phyloP scores from a whole-genome alignment of 139 green algal species.

The Chlorella sp. region DNA sequence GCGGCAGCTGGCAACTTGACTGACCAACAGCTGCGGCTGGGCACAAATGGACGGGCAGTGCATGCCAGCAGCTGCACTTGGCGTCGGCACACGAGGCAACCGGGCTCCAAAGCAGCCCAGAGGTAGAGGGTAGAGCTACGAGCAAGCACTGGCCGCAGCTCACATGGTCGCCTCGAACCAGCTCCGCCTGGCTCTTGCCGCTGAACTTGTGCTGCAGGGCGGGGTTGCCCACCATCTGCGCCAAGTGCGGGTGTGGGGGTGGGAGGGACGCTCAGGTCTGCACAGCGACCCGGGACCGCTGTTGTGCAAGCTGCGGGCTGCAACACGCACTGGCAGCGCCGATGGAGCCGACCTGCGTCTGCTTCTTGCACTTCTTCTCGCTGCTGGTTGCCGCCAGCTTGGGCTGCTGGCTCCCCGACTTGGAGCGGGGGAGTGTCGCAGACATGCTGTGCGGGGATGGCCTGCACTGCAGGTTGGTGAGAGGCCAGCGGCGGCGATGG shows the following conservation, averaged over 20 bases:
- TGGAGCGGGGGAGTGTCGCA: background rate
- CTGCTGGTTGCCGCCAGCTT: background rate
- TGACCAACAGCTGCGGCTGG: background rate
- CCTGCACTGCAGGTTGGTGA: too few relatives aligned
- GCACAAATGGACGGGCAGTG: background rate
- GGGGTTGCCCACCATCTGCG: too few relatives aligned
- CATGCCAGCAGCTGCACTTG: background rate
- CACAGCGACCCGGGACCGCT: too few relatives aligned
- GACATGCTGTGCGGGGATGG: background rate
- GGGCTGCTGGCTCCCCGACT: conserved; percentile 3
- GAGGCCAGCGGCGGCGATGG: too few relatives aligned
- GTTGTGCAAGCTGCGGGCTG: too few relatives aligned
- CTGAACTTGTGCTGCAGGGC: conserved; percentile 8
- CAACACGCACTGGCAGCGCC: too few relatives aligned
- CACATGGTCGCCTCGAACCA: background rate
- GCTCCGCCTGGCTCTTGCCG: background rate
- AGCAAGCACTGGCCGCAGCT: background rate
- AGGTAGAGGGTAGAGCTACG: background rate
- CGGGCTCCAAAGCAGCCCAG: too few relatives aligned
- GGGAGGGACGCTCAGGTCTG: too few relatives aligned
- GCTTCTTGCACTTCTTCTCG: background rate
- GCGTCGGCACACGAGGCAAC: too few relatives aligned
- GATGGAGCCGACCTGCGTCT: background rate
- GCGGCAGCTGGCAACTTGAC: background rate
- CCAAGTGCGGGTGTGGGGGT: too few relatives aligned